Base-by-base conservation (phyloP, 805 yeast genomes). In the Sugiyamaella boreocaroliniensis region DNA sequence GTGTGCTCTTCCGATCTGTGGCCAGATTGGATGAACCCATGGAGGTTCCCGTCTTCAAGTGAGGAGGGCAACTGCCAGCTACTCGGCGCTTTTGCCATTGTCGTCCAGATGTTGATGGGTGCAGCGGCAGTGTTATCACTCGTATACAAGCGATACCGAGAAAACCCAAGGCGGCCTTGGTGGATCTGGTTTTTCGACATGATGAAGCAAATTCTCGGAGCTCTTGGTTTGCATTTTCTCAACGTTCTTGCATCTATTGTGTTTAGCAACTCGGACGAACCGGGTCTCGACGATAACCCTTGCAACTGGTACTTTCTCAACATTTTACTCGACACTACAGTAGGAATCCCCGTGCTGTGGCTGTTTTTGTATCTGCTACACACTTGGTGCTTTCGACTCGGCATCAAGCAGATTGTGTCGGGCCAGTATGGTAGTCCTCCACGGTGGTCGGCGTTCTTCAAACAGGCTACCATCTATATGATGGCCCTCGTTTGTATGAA, bases 231-330 rank as follows among this genome's bases (percentile, higher is more conserved):
- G 1, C 99, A 92, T 65, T 72, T 85, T 8, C 71, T 90, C 63
- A 92, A 92, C 61, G 75, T 92, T 9, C 67, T 80, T 12, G 71
- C 88, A 44, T 85, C 96, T 40, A 77, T 89, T 6, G 53, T 88
- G 29, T 63, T 71, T 43, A 64, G 69, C 44, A 64, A 60, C 20
- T 47, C 58, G 16, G 61, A 58, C 34, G 61, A 60, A 14, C 74
- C 75, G 10, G 72, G 66, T 51, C 57, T 68, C 22, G 66, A 69
- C 40, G 79, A 77, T 47, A 83, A 83, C 56, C 95, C 96, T 7
- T 93, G 98, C 68, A 92, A 88, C 60, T 93, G 97, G 93, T 92
- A 93, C 71, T 92, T 92, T 64, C 72, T 93, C 51, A 92, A 87
- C 62, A 78, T 92, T 40, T 75, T 92, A 29, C 79, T 92, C 64